Percentiles rank a stretch among this genome's conserved stretches.
These are phyloP conservation scores for Debaryomyces udenii DNA, from an alignment of 1,139 yeast genomes.

Conservation along the genomic window DNA sequence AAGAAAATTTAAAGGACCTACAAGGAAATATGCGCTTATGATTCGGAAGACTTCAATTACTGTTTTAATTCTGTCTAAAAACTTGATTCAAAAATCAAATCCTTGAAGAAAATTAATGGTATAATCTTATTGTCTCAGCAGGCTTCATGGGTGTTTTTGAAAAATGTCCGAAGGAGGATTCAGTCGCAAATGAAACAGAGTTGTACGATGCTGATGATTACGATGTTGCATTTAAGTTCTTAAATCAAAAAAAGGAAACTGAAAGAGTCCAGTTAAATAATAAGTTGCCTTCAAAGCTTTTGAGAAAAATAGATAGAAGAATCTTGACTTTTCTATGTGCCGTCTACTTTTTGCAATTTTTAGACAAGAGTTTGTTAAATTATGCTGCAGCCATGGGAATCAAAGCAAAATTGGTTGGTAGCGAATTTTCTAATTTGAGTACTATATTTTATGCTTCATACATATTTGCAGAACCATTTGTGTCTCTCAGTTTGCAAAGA, in stretches of 20 bases:
- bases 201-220: not conserved
- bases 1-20: not conserved
- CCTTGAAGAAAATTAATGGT: not conserved
- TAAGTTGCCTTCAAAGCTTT: slow-evolving; percentile 2
- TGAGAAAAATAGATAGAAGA: slow-evolving; percentile 23
- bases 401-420: slow-evolving; percentile 31
- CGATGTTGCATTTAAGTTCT: slow-evolving; percentile 38
- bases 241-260: slow-evolving; percentile 71
- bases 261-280: slow-evolving; percentile 75
- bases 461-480: slow-evolving; percentile 41
- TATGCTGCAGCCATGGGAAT: slow-evolving; percentile 50
- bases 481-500: slow-evolving; percentile 31
- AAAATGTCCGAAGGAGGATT: not conserved
- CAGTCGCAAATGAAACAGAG: not conserved
- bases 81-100: not conserved
- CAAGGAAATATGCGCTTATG: slow-evolving; percentile 5
- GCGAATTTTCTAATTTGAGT: slow-evolving; percentile 34
- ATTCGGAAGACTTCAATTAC: too few species aligned
- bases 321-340: slow-evolving; percentile 31
- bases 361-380: slow-evolving; percentile 39
- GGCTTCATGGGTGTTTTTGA: slow-evolving; percentile 6
- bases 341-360: slow-evolving; percentile 38
- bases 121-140: too few species aligned
- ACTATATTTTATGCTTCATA: slow-evolving; percentile 41
- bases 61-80: not conserved